Evolutionary conservation across 257 asterid species (phyloP), one percentile per base, ranked within the genome.

Genomic region (Solanum phureja): DNA sequence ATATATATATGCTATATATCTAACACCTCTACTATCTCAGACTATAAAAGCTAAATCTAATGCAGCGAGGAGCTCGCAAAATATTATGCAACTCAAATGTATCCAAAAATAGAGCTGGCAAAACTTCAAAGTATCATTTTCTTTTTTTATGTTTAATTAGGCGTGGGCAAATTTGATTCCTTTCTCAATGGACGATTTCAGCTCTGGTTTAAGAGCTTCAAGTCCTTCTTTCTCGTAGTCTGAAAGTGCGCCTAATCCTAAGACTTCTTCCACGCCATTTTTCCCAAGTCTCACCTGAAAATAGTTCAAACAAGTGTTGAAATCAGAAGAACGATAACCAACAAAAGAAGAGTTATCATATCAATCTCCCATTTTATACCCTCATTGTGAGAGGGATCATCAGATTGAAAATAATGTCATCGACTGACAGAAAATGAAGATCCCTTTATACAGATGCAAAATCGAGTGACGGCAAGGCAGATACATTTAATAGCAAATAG

Each of bases 201-300:
- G 90, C 87, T 95, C 98, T 0, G 94, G 93, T 90, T 91, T 91
- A 24, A 95, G 93, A 85, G 96, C 95, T 90, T 95, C 96, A 49
- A 95, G 88, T 38, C 98, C 98, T 89, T 92, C 92, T 87, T 95
- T 91, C 94, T 95, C 98, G 11, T 29, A 95, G 88, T 91, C 96
- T 11, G 96, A 90, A 31, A 94, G 89, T 0, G 94, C 89, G n/a
- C 98, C 98, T 87, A 95, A 84, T 27, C 96, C 98, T 13, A 93
- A 87, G 27, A 95, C 93, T 87, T 95, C 98, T 86, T 95, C 98
- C 85, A 93, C 98, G 8, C 98, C 98, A 86, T 95, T 93, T 93
- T 92, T 95, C n/a, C 98, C 96, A 10, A 94, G 98, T 86, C 92
- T 95, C 91, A 93, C 98, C 98, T 95, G 92, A 77, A 74, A 89